Evolutionary conservation across 1,139 yeast species (phyloP).

Genomic region (Suhomyces panamericanus): DNA sequence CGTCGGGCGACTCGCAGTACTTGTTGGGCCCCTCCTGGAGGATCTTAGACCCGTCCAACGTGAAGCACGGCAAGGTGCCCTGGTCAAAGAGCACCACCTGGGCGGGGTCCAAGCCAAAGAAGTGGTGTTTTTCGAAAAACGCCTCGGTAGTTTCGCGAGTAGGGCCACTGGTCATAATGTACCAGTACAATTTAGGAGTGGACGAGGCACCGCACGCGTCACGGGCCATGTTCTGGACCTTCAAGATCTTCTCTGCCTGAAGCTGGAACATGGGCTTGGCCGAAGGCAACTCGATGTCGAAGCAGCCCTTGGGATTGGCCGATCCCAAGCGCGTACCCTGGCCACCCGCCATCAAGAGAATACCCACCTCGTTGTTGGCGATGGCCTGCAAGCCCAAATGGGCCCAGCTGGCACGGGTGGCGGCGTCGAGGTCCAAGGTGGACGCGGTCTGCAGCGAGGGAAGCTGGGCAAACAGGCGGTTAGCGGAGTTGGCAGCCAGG

Average conservation of each 20-base stretch:
- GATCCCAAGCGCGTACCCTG: conserved; percentile 97
- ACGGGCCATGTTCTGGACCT: conserved; percentile 60
- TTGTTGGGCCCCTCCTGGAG: conserved; percentile 55
- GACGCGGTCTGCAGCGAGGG: conserved; percentile 53
- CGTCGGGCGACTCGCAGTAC: conserved; percentile 91
- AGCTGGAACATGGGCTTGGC: conserved; percentile 82
- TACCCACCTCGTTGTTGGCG: conserved; percentile 73
- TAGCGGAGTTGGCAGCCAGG: conserved; percentile 34
- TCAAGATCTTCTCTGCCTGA: conserved; percentile 82
- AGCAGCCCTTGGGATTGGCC: conserved; percentile 89
- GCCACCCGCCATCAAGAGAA: conserved; percentile 94
- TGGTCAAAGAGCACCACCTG: conserved; percentile 86
- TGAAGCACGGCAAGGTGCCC: conserved; percentile 92
- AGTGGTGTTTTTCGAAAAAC: conserved; percentile 60
- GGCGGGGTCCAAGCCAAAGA: conserved; percentile 63
- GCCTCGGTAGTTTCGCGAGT: conserved; percentile 75
- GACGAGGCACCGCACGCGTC: conserved; percentile 19
- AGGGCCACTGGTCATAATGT: conserved; percentile 94
- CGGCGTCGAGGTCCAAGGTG: conserved; percentile 39
- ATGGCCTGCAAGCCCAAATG: conserved; percentile 68
- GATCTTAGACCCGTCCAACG: conserved; percentile 66
- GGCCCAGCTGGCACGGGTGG: conserved; percentile 48
- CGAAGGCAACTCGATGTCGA: conserved; percentile 82
- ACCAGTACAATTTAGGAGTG: conserved; percentile 66
- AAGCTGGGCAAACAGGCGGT: conserved; percentile 49